Evolutionary conservation across 169 alveolate species (phyloP).

Genomic region (Plasmodium falciparum): DNA sequence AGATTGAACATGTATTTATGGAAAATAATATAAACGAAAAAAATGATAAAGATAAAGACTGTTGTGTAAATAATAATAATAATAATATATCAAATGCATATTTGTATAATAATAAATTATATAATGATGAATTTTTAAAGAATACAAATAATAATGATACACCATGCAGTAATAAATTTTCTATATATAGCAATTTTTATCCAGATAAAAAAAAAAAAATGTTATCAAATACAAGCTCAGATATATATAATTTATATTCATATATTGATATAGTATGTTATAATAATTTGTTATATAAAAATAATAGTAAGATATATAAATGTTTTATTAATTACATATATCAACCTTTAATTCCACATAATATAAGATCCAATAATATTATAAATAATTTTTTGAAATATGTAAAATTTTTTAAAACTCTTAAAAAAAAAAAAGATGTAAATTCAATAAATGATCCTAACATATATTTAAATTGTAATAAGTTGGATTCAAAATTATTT

Average conservation of each 20-base stretch:
- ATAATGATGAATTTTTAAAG: background rate
- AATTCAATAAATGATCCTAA: constrained; percentile 49
- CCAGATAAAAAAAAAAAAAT: background rate
- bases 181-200: background rate
- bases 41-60: too few species aligned
- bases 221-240: background rate
- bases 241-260: constrained; percentile 40
- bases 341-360: constrained; percentile 67
- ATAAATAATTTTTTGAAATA: constrained; percentile 44
- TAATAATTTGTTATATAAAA: constrained; percentile 17
- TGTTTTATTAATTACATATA: constrained; percentile 41
- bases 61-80: too few species aligned
- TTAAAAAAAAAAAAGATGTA: constrained; percentile 1
- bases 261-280: constrained; percentile 60
- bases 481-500: constrained; percentile 23
- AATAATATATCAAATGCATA: too few species aligned
- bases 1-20: too few species aligned
- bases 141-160: background rate
- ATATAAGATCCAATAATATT: constrained; percentile 60
- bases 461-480: constrained; percentile 58
- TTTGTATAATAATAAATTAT: background rate
- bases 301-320: constrained; percentile 27
- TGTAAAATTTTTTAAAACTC: constrained; percentile 45
- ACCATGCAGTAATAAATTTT: background rate
- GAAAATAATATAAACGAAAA: too few species aligned